A percentile compares a stretch with the other conserved stretches of the same genome.
These are phyloP conservation scores for Phaeosphaeriaceae sp. DNA, from an alignment of 2,329 filamentous ascomycete species.

Conservation along the genomic window DNA sequence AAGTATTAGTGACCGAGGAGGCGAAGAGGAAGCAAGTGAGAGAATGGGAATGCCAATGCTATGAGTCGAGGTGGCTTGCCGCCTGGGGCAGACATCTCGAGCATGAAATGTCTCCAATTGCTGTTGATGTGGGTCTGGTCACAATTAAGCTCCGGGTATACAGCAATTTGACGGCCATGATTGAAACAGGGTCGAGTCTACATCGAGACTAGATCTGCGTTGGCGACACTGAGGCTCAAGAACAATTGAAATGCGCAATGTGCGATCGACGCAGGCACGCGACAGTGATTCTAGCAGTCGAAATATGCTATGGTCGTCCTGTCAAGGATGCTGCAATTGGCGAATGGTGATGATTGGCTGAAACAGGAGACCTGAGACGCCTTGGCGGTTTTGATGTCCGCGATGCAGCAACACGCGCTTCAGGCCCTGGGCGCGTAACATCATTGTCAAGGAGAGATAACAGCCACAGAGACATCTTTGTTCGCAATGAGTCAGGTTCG, in stretches of 20 bases:
- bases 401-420: slow-evolving; percentile 32
- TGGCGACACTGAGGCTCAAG: slow-evolving; percentile 33
- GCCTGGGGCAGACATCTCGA: slow-evolving; percentile 24
- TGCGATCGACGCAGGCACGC: slow-evolving; percentile 15
- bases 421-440: slow-evolving; percentile 18
- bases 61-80: slow-evolving; percentile 30
- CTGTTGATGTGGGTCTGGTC: slow-evolving; percentile 21
- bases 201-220: slow-evolving; percentile 26
- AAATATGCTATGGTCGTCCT: slow-evolving; percentile 5
- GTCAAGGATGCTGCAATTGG: slow-evolving; percentile 9
- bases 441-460: slow-evolving; percentile 6
- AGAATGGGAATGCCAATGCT: slow-evolving; percentile 38
- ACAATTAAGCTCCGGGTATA: slow-evolving; percentile 13
- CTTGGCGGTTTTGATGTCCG: slow-evolving; percentile 34
- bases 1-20: slow-evolving; percentile 24
- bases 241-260: slow-evolving; percentile 16
- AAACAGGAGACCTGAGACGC: slow-evolving; percentile 26
- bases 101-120: slow-evolving; percentile 36
- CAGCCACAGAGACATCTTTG: slow-evolving; percentile 6
- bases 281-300: slow-evolving; percentile 1
- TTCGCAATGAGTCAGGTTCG: background rate
- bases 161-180: slow-evolving; percentile 9
- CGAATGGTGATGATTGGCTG: slow-evolving; percentile 24
- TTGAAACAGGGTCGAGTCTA: slow-evolving; percentile 21
- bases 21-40: slow-evolving; percentile 23